Evolutionary conservation across 805 yeast genomes (phyloP), one percentile per base, ranked within the genome.

Genomic region (Debaryomyces hansenii): DNA sequence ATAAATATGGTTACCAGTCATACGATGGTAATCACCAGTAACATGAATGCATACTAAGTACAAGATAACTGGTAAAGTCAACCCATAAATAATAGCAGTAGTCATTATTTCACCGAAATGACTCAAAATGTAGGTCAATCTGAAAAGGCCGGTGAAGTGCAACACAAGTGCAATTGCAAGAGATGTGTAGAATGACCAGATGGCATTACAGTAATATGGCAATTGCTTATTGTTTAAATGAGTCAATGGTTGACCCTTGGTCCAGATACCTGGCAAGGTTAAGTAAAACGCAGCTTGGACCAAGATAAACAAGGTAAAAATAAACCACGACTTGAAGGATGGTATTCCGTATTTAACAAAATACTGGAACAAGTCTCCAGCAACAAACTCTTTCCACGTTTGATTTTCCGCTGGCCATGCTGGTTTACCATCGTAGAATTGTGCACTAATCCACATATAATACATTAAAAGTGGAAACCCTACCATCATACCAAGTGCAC

Each of bases 391-490:
- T 20, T 47, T 27, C 80, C 79, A 84, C 6, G 78, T 57, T 65
- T 86, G 82, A 41, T 71, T 82, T 4, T 63, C 74, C 0, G 64
- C 61, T 3, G 97, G 97, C 65, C 75, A 69, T 20, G 96, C 90
- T 24, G 88, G 76, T 41, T 71, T 60, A 1, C 96, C 96, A 52
- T 72, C 72, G 67, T 90, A 89, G 65, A 85, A 90, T 51, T 80
- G 79, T 42, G 94, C 92, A 58, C 90, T 79, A 45, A 92, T 83
- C 95, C 96, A 92, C 94, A 94, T 86, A 70, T 94, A 94, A 77
- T 85, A 89, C 99, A 94, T 94, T 60, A 94, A 75, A 40, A 85
- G 61, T 6, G 99, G 99, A 72, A 94, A 94, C 3, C 96, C 96
- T 38, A 81, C 62, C 84, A 92, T 81, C 98, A 94, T 92, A 5